Evolutionary conservation across 257 asterid species (phyloP).

Genomic region (Gardenia jasminoides): DNA sequence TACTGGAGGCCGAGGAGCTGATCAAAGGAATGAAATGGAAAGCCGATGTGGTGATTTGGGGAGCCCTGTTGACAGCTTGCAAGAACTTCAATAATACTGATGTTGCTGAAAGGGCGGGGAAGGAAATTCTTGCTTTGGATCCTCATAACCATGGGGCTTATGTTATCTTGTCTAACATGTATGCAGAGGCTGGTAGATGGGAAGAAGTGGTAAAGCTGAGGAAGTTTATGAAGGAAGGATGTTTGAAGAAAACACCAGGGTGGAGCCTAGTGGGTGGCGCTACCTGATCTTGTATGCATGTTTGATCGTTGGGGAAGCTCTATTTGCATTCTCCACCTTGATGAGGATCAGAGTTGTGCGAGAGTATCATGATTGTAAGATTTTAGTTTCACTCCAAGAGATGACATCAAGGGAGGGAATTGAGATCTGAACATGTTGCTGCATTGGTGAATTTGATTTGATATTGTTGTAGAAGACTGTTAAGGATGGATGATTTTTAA

Average conservation of each 20-base stretch:
- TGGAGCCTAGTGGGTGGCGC: constrained; percentile 58
- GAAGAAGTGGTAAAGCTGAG: constrained; percentile 61
- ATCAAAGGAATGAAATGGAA: constrained; percentile 66
- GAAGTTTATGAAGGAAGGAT: constrained; percentile 57
- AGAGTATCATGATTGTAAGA: no score
- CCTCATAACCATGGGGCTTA: constrained; percentile 67
- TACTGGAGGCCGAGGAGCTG: constrained; percentile 68
- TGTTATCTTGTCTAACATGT: constrained; percentile 66
- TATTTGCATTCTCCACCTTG: neutral
- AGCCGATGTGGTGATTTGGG: constrained; percentile 85
- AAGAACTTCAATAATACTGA: constrained; percentile 58
- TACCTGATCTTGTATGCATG: constrained; percentile 13
- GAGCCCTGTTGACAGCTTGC: constrained; percentile 73
- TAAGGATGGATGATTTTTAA: neutral
- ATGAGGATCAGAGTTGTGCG: neutral
- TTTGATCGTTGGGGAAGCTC: neutral
- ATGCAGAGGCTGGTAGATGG: constrained; percentile 46
- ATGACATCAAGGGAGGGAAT: neutral
- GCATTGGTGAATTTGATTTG: neutral
- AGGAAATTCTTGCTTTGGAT: constrained; percentile 65
- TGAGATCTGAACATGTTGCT: neutral
- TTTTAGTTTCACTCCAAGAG: neutral
- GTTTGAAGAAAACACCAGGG: constrained; percentile 69
- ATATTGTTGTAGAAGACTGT: neutral
- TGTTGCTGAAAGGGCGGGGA: constrained; percentile 67